A percentile compares a stretch with the other conserved stretches of the same genome.
These are phyloP conservation scores for Delphinella strobiligena DNA, from an alignment of 2,329 filamentous ascomycete genomes.

Conservation along the genomic window DNA sequence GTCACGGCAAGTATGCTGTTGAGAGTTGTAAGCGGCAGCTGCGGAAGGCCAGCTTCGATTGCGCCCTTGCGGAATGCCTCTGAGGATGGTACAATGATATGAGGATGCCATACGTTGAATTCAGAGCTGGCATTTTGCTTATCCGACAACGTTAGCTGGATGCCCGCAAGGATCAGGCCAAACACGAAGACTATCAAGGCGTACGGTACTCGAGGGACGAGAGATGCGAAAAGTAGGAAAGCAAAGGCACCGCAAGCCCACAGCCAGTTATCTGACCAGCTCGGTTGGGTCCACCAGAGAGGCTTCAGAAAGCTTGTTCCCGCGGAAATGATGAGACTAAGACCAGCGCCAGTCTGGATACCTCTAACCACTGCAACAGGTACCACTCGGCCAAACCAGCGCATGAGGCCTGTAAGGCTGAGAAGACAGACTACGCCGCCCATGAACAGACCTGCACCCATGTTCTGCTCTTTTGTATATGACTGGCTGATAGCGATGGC, in stretches of 20 bases:
- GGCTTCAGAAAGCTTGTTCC: conserved; percentile 55
- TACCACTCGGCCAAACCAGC: conserved; percentile 59
- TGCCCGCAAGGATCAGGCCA: conserved; percentile 54
- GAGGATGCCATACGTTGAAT: conserved; percentile 46
- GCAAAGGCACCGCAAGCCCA: conserved; percentile 67
- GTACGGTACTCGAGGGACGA: conserved; percentile 59
- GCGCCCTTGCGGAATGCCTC: conserved; percentile 41
- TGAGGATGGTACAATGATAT: conserved; percentile 32
- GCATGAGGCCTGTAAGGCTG: conserved; percentile 66
- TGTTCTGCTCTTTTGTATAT: conserved; percentile 56
- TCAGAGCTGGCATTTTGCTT: conserved; percentile 27
- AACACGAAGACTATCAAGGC: conserved; percentile 60
- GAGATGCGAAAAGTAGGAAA: conserved; percentile 55
- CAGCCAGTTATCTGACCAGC: conserved; percentile 62
- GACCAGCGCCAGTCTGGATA: conserved; percentile 83
- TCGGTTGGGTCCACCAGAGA: conserved; percentile 55
- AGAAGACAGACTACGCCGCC: conserved; percentile 61
- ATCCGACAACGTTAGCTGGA: conserved; percentile 23
- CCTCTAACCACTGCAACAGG: conserved; percentile 86
- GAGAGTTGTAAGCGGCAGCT: conserved; percentile 80
- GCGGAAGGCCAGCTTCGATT: conserved; percentile 62
- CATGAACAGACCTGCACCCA: conserved; percentile 76
- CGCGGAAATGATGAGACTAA: conserved; percentile 70
- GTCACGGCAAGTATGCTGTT: conserved; percentile 87
- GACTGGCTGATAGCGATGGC: conserved; percentile 68